A percentile compares a stretch with the other conserved stretches of the same genome.
Evolutionary conservation across 345 rosid species (phyloP).

Genomic region (Sonneratia caseolaris): DNA sequence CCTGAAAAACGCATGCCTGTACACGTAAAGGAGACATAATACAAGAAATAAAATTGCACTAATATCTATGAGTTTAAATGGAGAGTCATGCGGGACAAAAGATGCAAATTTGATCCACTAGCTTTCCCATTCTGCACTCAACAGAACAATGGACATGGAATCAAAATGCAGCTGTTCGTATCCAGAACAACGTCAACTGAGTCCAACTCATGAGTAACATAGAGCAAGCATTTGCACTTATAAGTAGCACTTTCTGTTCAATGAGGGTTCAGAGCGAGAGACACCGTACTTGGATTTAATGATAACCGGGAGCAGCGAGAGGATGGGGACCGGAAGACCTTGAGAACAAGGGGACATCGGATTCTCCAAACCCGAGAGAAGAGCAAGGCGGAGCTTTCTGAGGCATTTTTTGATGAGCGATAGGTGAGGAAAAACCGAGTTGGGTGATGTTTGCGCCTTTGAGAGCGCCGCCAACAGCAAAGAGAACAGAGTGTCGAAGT

Average conservation of each 20-base stretch:
- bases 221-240: not conserved
- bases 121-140: not conserved
- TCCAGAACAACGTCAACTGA: not conserved
- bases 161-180: too few relatives aligned
- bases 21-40: not conserved
- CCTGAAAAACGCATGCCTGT: constrained; percentile 12
- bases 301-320: constrained; percentile 35
- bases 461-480: constrained; percentile 26
- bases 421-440: not conserved
- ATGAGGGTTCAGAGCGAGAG: not conserved
- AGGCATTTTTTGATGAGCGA: constrained; percentile 24
- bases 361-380: constrained; percentile 13
- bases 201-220: too few relatives aligned
- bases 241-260: not conserved
- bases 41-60: not conserved
- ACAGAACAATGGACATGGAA: too few relatives aligned
- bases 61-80: not conserved
- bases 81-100: not conserved
- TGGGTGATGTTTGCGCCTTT: not conserved
- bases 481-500: constrained; percentile 15
- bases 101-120: not conserved
- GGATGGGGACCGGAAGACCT: constrained; percentile 16
- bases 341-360: not conserved
- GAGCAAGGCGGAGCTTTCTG: constrained; percentile 12
- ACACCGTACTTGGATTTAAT: constrained; percentile 26